These are phyloP conservation scores for Mortierella hygrophila DNA, from an alignment of 192 early-diverging fungal species.

Conservation along the genomic window DNA sequence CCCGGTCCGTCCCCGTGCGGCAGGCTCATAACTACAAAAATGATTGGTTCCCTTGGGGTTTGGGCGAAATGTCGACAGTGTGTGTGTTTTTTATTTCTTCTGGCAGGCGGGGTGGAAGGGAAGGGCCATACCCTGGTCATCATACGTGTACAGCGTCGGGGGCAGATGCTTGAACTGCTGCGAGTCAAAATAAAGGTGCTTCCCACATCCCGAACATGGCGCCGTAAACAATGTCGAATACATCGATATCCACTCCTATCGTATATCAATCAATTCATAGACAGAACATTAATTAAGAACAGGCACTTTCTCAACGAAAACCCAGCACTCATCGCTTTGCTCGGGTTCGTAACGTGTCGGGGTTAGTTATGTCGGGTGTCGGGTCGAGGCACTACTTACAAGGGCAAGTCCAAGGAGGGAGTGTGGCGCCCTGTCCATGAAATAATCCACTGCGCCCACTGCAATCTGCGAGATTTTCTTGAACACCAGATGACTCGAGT, in stretches of 20 bases:
- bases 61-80: background rate
- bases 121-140: background rate
- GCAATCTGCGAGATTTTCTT: conserved; percentile 58
- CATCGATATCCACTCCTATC: conserved; percentile 57
- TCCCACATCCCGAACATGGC: conserved; percentile 57
- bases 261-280: background rate
- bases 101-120: conserved; percentile 25
- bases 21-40: background rate
- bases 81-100: background rate
- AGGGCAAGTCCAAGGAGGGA: conserved; percentile 48
- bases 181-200: conserved; percentile 60
- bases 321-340: too few species aligned
- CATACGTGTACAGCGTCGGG: conserved; percentile 58
- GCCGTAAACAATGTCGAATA: conserved; percentile 54
- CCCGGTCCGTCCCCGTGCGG: background rate
- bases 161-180: conserved; percentile 63
- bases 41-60: background rate
- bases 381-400: conserved; percentile 23
- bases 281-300: background rate
- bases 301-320: too few species aligned
- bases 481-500: conserved; percentile 58
- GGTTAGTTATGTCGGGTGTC: background rate
- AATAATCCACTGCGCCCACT: conserved; percentile 50
- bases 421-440: conserved; percentile 27
- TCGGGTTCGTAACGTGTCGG: background rate